Evolutionary conservation across 305 asterid species (phyloP).

Genomic region (Rubia balearica): DNA sequence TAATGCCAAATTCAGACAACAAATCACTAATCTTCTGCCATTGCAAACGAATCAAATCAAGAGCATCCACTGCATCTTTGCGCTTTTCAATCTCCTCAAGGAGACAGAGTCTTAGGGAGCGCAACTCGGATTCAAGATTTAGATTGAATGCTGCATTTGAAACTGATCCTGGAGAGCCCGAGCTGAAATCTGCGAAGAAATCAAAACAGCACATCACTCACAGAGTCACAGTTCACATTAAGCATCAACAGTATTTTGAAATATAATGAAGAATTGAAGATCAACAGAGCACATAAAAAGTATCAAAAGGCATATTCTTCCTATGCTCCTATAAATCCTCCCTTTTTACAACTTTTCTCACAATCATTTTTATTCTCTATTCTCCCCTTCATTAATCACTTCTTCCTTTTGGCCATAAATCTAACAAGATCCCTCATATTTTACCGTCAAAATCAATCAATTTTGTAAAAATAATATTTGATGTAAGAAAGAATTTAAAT

Average conservation of each 20-base stretch:
- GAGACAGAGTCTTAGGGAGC: slow-evolving; percentile 36
- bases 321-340: not conserved
- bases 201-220: not conserved
- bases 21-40: slow-evolving; percentile 56
- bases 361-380: not conserved
- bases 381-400: not conserved
- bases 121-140: slow-evolving; percentile 39
- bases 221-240: not conserved
- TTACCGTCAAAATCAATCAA: not conserved
- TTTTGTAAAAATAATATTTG: not conserved
- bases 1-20: slow-evolving; percentile 59
- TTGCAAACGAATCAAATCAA: slow-evolving; percentile 39
- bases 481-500: not conserved
- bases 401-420: not conserved
- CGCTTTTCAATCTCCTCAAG: slow-evolving; percentile 61
- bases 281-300: not conserved
- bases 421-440: not conserved
- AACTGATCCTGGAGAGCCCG: slow-evolving; percentile 35
- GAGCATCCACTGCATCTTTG: slow-evolving; percentile 50
- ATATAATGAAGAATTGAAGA: not conserved
- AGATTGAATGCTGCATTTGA: slow-evolving; percentile 27
- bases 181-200: slow-evolving; percentile 47
- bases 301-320: slow-evolving; percentile 3
- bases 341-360: not conserved
- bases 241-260: not conserved